Conservation (phyloP, 1,284 basidiomycete species). For the Dichomitus squalens region DNA sequence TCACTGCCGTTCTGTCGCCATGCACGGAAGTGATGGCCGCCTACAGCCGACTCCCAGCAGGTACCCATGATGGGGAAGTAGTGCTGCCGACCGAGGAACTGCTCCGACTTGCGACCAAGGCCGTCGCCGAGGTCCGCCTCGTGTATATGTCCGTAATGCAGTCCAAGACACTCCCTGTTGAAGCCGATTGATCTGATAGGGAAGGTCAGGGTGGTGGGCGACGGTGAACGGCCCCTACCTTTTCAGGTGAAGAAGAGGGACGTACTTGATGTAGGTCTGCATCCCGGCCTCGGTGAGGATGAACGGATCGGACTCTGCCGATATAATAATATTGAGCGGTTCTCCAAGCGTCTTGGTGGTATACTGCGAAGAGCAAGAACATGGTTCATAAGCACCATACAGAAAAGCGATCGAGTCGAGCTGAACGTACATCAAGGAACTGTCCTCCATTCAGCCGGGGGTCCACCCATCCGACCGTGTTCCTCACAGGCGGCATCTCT, state of each 20-base stretch:
- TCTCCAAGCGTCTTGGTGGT: constrained; percentile 52
- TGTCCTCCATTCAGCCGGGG: constrained; percentile 70
- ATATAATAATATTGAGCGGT: constrained; percentile 49
- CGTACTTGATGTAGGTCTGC: constrained; percentile 45
- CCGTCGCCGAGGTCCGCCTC: constrained; percentile 50
- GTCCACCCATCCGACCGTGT: constrained; percentile 62
- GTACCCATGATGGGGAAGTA: constrained; percentile 48
- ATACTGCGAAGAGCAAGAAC: constrained; percentile 44
- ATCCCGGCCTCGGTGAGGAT: constrained; percentile 45
- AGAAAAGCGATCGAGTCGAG: neutral
- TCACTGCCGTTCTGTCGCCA: constrained; percentile 50
- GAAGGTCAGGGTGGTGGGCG: neutral
- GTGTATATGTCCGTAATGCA: constrained; percentile 48
- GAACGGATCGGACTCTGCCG: constrained; percentile 45
- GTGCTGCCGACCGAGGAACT: constrained; percentile 44
- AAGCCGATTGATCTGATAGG: constrained; percentile 67
- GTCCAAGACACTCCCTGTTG: constrained; percentile 47
- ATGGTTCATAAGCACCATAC: neutral
- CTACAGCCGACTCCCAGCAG: constrained; percentile 50
- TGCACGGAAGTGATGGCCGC: constrained; percentile 50
- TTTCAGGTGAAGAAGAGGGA: neutral
- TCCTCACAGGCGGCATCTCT: constrained; percentile 29
- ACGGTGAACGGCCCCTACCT: neutral
- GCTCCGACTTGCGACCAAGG: constrained; percentile 41
- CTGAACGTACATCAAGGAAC: constrained; percentile 42